Percentiles rank a stretch among this genome's conserved stretches.
phyloP scores from a whole-genome alignment of 768 basidiomycete genomes.

The Lentinula boryana region DNA sequence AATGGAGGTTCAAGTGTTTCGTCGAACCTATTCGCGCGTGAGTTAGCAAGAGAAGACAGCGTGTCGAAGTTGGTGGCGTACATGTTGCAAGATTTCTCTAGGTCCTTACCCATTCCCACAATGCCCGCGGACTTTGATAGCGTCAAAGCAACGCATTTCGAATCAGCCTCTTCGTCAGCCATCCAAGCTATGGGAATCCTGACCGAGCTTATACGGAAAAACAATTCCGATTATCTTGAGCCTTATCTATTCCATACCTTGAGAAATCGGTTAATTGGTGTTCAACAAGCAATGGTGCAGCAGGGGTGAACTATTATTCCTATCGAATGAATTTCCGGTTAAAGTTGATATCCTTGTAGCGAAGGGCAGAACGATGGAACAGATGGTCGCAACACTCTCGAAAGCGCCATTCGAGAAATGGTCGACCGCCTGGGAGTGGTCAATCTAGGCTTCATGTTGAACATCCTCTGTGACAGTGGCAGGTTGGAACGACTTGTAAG shows the following conservation, averaged over 20 bases:
- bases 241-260: slow-evolving; percentile 94
- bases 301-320: neutral
- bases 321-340: neutral
- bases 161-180: slow-evolving; percentile 71
- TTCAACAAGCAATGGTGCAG: slow-evolving; percentile 62
- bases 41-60: slow-evolving; percentile 71
- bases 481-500: slow-evolving; percentile 63
- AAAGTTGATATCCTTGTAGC: neutral
- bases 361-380: slow-evolving; percentile 33
- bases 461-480: slow-evolving; percentile 51
- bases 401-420: slow-evolving; percentile 73
- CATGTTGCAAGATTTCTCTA: slow-evolving; percentile 64
- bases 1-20: slow-evolving; percentile 31
- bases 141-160: slow-evolving; percentile 20
- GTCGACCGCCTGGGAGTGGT: slow-evolving; percentile 86
- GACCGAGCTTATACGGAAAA: slow-evolving; percentile 92
- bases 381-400: slow-evolving; percentile 60
- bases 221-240: slow-evolving; percentile 98
- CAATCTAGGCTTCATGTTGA: slow-evolving; percentile 78
- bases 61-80: slow-evolving; percentile 68
- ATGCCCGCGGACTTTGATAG: neutral
- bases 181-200: slow-evolving; percentile 83
- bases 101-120: slow-evolving; percentile 10
- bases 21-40: slow-evolving; percentile 84
- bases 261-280: slow-evolving; percentile 82